Percentiles rank a stretch among this genome's conserved stretches.
Conservation (phyloP, 164 flowering plant species). For the Nelumbo lutea region DNA sequence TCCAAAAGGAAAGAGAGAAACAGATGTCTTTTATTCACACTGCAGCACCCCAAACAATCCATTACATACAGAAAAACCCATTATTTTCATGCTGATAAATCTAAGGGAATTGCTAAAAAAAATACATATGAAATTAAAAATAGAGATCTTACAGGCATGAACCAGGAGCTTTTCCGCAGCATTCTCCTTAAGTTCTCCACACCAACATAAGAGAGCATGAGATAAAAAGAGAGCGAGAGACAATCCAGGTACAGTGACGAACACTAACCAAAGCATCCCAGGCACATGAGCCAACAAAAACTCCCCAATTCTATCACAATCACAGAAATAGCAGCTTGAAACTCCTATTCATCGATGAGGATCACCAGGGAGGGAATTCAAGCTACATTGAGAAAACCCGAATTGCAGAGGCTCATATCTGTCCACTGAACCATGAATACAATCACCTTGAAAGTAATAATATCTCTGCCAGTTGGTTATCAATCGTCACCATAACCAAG, state of each 20-base stretch:
- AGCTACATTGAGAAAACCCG: neutral
- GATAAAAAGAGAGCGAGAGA: neutral
- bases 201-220: neutral
- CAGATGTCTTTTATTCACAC: constrained; percentile 16
- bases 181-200: neutral
- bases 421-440: neutral
- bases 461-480: no score
- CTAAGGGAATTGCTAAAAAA: constrained; percentile 13
- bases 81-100: constrained; percentile 20
- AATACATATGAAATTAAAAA: constrained; percentile 8
- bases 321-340: neutral
- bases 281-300: neutral
- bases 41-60: constrained; percentile 19
- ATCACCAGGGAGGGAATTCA: neutral
- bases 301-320: neutral
- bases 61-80: constrained; percentile 20
- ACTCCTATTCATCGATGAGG: neutral
- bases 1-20: neutral
- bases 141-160: constrained; percentile 13
- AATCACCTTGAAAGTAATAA: neutral
- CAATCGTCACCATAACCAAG: no score
- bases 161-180: constrained; percentile 10
- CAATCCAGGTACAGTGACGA: neutral
- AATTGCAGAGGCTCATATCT: neutral
- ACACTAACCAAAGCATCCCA: neutral